Evolutionary conservation across 176 grass and related monocot genomes (phyloP).

Genomic region (Stipa capillata): DNA sequence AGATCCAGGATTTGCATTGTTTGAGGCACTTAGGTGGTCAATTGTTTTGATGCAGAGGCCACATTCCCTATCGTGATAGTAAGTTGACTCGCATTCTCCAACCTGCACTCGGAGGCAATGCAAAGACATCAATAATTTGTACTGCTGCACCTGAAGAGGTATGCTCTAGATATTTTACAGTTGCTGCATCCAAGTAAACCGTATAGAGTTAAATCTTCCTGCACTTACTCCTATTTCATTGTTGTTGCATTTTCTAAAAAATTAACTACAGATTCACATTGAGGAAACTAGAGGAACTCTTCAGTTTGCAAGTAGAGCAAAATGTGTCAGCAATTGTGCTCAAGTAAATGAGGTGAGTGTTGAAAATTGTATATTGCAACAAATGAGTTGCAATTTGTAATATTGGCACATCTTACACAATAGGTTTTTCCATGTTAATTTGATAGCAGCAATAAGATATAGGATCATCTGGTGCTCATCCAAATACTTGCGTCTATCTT

Average conservation of each 20-base stretch:
- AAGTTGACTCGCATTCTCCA: constrained; percentile 92
- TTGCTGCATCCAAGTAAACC: background rate
- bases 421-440: background rate
- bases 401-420: background rate
- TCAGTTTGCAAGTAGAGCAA: constrained; percentile 96
- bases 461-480: background rate
- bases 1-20: background rate
- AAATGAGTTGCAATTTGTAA: background rate
- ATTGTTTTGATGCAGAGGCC: constrained; percentile 61
- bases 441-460: background rate
- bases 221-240: background rate
- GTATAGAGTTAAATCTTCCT: background rate
- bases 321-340: constrained; percentile 88
- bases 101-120: constrained; percentile 95
- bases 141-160: constrained; percentile 94
- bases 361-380: background rate
- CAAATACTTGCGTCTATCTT: background rate
- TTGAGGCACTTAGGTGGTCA: background rate
- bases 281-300: constrained; percentile 95
- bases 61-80: constrained; percentile 98
- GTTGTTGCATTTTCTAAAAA: background rate
- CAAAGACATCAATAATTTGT: constrained; percentile 94
- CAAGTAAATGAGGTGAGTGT: constrained; percentile 88
- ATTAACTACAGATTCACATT: constrained; percentile 52
- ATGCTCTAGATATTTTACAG: constrained; percentile 10